Evolutionary conservation across 192 early-diverging fungal species (phyloP), one percentile per base, ranked within the genome.

Genomic region (Coemansia sp.): DNA sequence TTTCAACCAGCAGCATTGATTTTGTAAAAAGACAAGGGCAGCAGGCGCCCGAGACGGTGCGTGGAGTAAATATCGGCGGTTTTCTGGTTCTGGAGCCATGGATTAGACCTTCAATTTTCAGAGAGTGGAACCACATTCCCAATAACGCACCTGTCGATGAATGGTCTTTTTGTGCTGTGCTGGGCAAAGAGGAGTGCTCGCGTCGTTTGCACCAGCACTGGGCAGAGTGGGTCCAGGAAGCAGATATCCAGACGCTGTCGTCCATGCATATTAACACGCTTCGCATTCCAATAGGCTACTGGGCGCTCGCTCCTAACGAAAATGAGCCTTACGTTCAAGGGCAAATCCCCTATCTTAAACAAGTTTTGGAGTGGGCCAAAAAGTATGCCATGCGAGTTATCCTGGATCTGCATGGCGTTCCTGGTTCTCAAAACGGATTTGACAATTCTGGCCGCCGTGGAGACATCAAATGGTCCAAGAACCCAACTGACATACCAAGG

Each of bases 361-460:
- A 66, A 25, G 85, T 84, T 0, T 71, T 90, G 32, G 79, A 75
- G 33, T 89, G 87, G 90, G 88, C 89, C 10, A 66, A 77, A 16
- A 85, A 87, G 54, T 87, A 88, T 59, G 80, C 85, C 6, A 69
- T 91, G 52, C 82, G 89, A 18, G 88, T 90, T 30, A 84, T 88
- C 66, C 68, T 91, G 1, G 89, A 91, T 40, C 60, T 91, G n/a
- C 89, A 91, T 56, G 86, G 83, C 0, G 86, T 85, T 0, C 90
- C 90, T 28, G 90, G 90, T 7, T 89, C 88, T 22, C 90, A 91
- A 60, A 91, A 91, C 64, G 89, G 89, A 1, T 89, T 84, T 22
- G 82, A 84, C 36, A 84, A 84, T 28, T 80, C 77, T 4, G 82
- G 82, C 11, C 64, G 55, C 18, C 73, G 73, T 3, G 82, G 82